phyloP scores from a whole-genome alignment of 495 filamentous ascomycete genomes.

The Daldinia grandis region DNA sequence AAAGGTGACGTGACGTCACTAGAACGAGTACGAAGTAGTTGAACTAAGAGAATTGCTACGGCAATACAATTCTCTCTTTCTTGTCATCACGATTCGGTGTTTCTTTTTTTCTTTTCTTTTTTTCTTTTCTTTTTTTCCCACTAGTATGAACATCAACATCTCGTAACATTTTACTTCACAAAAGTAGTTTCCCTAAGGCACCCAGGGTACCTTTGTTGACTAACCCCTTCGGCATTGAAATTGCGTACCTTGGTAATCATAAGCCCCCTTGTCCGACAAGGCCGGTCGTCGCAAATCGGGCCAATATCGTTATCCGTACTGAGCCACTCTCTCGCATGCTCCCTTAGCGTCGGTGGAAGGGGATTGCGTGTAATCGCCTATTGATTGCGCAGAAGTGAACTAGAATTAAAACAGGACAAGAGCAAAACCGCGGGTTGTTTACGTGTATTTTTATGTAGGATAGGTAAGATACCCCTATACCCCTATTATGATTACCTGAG shows the following conservation, averaged over 20 bases:
- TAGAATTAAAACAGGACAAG: not conserved
- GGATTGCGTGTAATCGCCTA: slow-evolving; percentile 13
- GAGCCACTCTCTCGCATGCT: slow-evolving; percentile 21
- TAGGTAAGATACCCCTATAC: not conserved
- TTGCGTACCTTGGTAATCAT: not conserved
- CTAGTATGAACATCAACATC: not conserved
- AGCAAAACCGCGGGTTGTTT: not conserved
- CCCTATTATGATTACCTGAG: not conserved
- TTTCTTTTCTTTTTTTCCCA: not conserved
- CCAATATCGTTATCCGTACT: slow-evolving; percentile 13
- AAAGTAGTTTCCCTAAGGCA: not conserved
- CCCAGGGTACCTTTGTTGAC: not conserved
- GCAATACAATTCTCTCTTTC: slow-evolving; percentile 1
- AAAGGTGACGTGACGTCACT: slow-evolving; percentile 30
- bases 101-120: slow-evolving; percentile 9
- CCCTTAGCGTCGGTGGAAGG: slow-evolving; percentile 8
- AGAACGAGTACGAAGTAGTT: slow-evolving; percentile 6
- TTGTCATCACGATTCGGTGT: slow-evolving; percentile 16
- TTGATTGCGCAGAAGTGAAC: not conserved
- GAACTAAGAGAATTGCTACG: not conserved
- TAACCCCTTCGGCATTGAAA: slow-evolving; percentile 1
- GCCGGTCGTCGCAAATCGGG: slow-evolving; percentile 9
- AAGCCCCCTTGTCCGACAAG: slow-evolving; percentile 1
- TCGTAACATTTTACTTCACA: slow-evolving; percentile 2
- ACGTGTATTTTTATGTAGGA: not conserved